These are phyloP conservation scores for Pelargonium fulgidum DNA, from an alignment of 441 rosid genomes.

Conservation along the genomic window DNA sequence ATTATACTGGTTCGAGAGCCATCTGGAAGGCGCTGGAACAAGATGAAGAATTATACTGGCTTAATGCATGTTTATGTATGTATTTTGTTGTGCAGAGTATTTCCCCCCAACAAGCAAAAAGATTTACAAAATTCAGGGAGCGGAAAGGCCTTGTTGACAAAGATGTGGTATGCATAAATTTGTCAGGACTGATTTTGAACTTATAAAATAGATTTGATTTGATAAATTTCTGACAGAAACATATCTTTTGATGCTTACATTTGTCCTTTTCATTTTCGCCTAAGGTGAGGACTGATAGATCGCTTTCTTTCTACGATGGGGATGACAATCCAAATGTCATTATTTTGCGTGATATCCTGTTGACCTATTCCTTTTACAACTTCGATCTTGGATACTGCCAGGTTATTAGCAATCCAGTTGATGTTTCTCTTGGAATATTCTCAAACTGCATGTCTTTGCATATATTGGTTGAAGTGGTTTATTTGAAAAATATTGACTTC, in stretches of 20 bases:
- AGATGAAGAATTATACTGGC: background rate
- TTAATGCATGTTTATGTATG: conserved; percentile 15
- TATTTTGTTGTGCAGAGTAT: conserved; percentile 55
- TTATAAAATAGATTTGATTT: conserved; percentile 15
- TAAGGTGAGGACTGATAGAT: conserved; percentile 96
- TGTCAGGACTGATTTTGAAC: conserved; percentile 1
- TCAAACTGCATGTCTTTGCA: background rate
- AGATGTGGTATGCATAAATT: conserved; percentile 73
- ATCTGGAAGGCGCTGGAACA: too few species aligned
- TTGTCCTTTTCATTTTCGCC: conserved; percentile 19
- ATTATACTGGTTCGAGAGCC: background rate
- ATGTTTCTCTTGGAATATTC: conserved; percentile 8
- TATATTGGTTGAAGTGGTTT: conserved; percentile 8
- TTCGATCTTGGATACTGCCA: conserved; percentile 99
- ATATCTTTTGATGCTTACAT: background rate
- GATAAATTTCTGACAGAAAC: conserved; percentile 9
- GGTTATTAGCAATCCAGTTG: conserved; percentile 35
- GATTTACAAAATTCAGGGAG: conserved; percentile 90
- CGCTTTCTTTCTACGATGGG: conserved; percentile 70
- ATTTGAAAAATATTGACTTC: background rate
- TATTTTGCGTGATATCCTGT: conserved; percentile 68
- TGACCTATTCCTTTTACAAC: conserved; percentile 92
- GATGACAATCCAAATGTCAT: conserved; percentile 84
- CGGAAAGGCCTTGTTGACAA: conserved; percentile 87
- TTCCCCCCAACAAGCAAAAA: conserved; percentile 79